Evolutionary conservation across 1,284 basidiomycete genomes (phyloP).

Genomic region (Leccinum solheimii): DNA sequence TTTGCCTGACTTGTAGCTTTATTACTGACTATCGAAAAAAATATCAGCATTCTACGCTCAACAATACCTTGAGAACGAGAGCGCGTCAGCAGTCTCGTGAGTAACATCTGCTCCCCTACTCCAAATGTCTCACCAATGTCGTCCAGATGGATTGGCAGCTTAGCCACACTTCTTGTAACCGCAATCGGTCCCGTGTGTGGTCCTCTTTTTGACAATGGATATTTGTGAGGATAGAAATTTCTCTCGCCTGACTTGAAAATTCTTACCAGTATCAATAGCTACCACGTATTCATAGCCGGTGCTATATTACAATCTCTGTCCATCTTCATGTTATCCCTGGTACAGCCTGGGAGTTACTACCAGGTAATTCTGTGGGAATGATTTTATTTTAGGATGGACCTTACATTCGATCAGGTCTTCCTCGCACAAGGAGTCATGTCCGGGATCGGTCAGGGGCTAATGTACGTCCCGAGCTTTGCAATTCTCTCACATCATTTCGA

Average conservation of each 20-base stretch:
- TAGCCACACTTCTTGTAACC: slow-evolving; percentile 21
- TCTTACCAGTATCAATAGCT: slow-evolving; percentile 5
- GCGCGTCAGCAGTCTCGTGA: slow-evolving; percentile 33
- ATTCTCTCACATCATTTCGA: slow-evolving; percentile 40
- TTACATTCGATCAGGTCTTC: slow-evolving; percentile 27
- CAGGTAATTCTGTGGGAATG: slow-evolving; percentile 23
- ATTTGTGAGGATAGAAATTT: slow-evolving; percentile 29
- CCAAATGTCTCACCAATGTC: not conserved
- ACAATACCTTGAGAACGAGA: slow-evolving; percentile 35
- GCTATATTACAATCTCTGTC: slow-evolving; percentile 28
- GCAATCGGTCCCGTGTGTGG: slow-evolving; percentile 28
- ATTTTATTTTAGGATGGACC: not conserved
- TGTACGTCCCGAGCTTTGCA: slow-evolving; percentile 36
- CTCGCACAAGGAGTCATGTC: slow-evolving; percentile 37
- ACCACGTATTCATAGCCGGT: slow-evolving; percentile 21
- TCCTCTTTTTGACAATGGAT: slow-evolving; percentile 31
- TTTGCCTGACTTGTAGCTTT: not conserved
- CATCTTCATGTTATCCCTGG: slow-evolving; percentile 40
- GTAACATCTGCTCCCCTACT: not conserved
- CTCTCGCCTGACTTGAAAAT: not conserved
- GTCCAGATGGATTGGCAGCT: slow-evolving; percentile 33
- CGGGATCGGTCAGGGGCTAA: slow-evolving; percentile 36
- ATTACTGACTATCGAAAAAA: not conserved
- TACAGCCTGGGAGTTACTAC: slow-evolving; percentile 36
- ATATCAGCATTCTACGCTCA: slow-evolving; percentile 32